Percentiles rank a stretch among this genome's conserved stretches.
phyloP scores from a whole-genome alignment of 768 basidiomycete species.

The Vishniacozyma victoriae region DNA sequence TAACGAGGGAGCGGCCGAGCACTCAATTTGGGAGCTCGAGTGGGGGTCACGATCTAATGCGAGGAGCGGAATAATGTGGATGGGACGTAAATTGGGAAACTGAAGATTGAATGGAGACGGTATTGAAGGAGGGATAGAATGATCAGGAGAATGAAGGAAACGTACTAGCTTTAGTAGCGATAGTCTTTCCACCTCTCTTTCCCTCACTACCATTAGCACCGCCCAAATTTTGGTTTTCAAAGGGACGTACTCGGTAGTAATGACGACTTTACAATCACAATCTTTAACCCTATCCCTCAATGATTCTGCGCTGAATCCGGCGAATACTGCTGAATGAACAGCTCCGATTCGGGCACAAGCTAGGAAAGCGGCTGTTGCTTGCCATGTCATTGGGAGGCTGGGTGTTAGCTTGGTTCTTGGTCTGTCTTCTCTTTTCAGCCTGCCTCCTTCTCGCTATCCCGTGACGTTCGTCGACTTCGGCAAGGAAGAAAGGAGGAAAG shows the following conservation, averaged over 20 bases:
- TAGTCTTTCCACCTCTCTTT: constrained; percentile 83
- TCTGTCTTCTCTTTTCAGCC: neutral
- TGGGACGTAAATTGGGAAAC: no score
- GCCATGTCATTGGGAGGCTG: constrained; percentile 52
- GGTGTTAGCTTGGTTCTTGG: neutral
- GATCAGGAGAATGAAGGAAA: neutral
- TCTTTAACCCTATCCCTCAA: constrained; percentile 87
- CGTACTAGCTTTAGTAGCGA: constrained; percentile 56
- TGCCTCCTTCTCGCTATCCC: no score
- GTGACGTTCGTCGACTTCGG: no score
- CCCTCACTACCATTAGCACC: constrained; percentile 58
- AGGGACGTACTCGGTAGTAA: constrained; percentile 68
- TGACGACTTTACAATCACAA: constrained; percentile 81
- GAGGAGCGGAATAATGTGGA: no score
- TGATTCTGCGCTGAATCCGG: constrained; percentile 91
- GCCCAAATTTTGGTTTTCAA: neutral
- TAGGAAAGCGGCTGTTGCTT: constrained; percentile 91
- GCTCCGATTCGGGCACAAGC: constrained; percentile 97
- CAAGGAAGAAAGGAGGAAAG: neutral
- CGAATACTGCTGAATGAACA: constrained; percentile 94
- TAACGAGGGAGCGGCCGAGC: no score
- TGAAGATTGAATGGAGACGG: no score
- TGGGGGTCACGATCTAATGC: no score
- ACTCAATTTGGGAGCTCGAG: no score
- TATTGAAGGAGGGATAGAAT: no score